A percentile compares a stretch with the other conserved stretches of the same genome.
Evolutionary conservation across 2,329 filamentous ascomycete species (phyloP).

Genomic region (Aspergillus sp.): DNA sequence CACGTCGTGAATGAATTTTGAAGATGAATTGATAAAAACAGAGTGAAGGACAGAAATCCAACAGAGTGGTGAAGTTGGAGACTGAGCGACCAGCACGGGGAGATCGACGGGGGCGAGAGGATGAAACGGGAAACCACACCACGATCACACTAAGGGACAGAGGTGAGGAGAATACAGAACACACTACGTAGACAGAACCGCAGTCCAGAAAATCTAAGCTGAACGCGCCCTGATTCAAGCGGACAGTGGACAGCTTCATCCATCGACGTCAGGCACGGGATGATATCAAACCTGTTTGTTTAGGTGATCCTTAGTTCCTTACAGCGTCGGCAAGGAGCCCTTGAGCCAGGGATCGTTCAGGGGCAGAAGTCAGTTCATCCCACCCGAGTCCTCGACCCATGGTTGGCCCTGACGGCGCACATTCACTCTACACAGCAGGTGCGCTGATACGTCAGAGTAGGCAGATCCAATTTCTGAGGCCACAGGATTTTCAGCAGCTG

Average conservation of each 20-base stretch:
- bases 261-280: background rate
- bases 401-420: background rate
- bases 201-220: background rate
- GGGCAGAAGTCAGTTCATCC: background rate
- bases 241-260: background rate
- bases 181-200: background rate
- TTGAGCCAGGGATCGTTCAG: slow-evolving; percentile 6
- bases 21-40: too few relatives aligned
- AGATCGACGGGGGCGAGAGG: background rate
- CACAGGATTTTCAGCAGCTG: background rate
- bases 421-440: background rate
- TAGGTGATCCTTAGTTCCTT: slow-evolving; percentile 7
- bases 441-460: background rate
- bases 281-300: slow-evolving; percentile 8
- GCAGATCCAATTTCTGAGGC: background rate
- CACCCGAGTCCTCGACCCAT: background rate
- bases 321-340: slow-evolving; percentile 1
- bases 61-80: background rate
- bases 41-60: background rate
- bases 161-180: background rate
- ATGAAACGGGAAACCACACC: background rate
- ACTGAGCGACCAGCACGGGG: background rate
- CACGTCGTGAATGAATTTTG: too few relatives aligned
- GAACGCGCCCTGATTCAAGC: background rate
- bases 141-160: background rate